Base-by-base conservation (phyloP, 805 yeast genomes). In the Brettanomyces custersianus region DNA sequence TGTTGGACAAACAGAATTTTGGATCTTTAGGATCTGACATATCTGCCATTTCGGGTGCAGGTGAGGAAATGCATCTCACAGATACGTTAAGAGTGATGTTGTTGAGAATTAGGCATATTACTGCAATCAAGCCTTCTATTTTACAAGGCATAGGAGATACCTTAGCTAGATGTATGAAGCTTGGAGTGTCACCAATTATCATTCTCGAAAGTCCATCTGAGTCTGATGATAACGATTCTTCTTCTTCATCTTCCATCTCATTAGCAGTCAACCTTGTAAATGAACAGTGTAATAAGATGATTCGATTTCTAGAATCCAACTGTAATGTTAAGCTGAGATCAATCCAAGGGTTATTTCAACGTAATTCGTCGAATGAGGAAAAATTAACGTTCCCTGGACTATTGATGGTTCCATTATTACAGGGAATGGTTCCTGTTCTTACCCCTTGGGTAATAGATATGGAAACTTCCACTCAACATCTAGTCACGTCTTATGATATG, bases 171-270 rank as follows among this genome's bases (percentile, higher is more conserved):
- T 60, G 80, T 50, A 59, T 66, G 11, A 65, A 68, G 35, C 56
- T 82, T 12, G 96, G 96, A 0, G 73, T 82, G 1, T 72, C 80
- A 11, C 94, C 95, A 0, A 59, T 87, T 0, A 65, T 85, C 24
- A 60, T 85, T 2, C 47, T 82, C 20, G 87, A 78, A 33, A 23
- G 15, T 16, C 32, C 20, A 8, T 13, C 17, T 13, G 28, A 21
- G n/a, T 16, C 15, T 19, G 9, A 5, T 13, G 19, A 31, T 5
- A 22, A 28, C 2, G 35, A 34, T 3, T 30, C 34, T 4, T 34
- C 36, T 4, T 13, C 38, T 10, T 22, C 25, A 10, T 10, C 25
- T 10, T 29, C 37, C 4, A 37, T 35, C 4, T 13, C 39, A 8
- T 19, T 42, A 34, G 36, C 36, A 16, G 43, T 49, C 20, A 43